Evolutionary conservation across 2,329 filamentous ascomycete species (phyloP), one percentile per base, ranked within the genome.

Genomic region (Botryotinia convoluta): DNA sequence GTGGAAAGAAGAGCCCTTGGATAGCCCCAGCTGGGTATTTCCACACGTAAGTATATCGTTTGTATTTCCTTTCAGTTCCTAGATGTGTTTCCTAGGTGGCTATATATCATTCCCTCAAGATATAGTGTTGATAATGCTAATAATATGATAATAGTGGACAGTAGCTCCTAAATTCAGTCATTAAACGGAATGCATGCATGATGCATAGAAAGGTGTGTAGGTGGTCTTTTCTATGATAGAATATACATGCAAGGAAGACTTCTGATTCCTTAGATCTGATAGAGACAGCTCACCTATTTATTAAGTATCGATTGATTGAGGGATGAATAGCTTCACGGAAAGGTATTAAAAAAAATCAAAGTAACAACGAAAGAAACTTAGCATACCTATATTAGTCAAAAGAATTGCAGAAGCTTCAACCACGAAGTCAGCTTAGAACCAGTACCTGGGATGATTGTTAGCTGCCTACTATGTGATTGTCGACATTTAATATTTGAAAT

Each of bases 1-100:
- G 10, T 80, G 79, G 79, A 68, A 68, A 20, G 68, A 75, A 32
- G 76, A 78, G 45, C 73, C 74, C 20, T 26, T 69, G 16, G 65
- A 77, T 39, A 70, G 70, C 44, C 76, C 74, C 2, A 74, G 73
- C 1, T 80, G 77, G 77, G 72, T 80, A 3, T 80, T 80, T 73
- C 79, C 79, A 77, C 78, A 72, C 68, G 71, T 72, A 45, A 72
- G 71, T 61, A 57, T 37, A 70, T 12, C 16, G 18, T 83, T 85
- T 85, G 22, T 84, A 9, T 39, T 68, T 32, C 3, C 16, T n/a
- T 22, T 7, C 26, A 42, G 29, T 8, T 18, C 10, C 32, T 18
- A 9, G n/a, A 12, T 39, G 2, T 29, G 9, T 29, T 22, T 29
- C 37, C 45, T 54, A 39, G 4, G 37, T 14, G 45, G 45, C 6